Conservation (phyloP, 306 rosid genomes). For the Sicyos baderoa region DNA sequence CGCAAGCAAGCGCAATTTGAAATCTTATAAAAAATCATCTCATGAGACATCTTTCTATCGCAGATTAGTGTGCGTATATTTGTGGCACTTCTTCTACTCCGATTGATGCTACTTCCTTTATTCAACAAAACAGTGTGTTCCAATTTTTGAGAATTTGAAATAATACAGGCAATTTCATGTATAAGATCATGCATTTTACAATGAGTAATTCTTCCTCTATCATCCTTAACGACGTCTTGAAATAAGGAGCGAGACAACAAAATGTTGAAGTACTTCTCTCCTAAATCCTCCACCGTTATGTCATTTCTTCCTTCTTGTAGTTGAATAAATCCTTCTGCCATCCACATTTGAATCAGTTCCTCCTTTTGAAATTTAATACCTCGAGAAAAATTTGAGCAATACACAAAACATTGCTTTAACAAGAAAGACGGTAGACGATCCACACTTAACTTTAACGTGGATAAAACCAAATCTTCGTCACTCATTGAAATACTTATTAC, state of each 20-base stretch:
- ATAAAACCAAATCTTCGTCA: not conserved
- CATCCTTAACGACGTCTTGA: slow-evolving; percentile 4
- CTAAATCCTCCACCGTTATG: slow-evolving; percentile 1
- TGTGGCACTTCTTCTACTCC: too few relatives aligned
- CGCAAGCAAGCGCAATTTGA: not conserved
- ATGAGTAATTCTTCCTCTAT: not conserved
- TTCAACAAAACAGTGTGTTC: not conserved
- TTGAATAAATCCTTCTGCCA: slow-evolving; percentile 13
- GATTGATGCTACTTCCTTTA: too few relatives aligned
- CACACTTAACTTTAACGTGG: slow-evolving; percentile 5
- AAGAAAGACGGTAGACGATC: not conserved
- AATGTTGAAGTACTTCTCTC: slow-evolving; percentile 4
- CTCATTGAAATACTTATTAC: not conserved
- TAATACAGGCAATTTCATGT: slow-evolving; percentile 15
- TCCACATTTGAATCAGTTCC: slow-evolving; percentile 15
- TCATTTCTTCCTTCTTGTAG: not conserved
- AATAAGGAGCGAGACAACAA: slow-evolving; percentile 9
- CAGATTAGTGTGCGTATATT: too few relatives aligned
- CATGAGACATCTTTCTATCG: too few relatives aligned
- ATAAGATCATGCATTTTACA: slow-evolving; percentile 26
- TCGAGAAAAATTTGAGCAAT: slow-evolving; percentile 12
- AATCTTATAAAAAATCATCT: too few relatives aligned
- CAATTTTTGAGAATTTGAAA: not conserved
- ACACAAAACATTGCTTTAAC: slow-evolving; percentile 22
- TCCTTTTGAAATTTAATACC: not conserved